Evolutionary conservation across 331 rosid species (phyloP).

Genomic region (Ulmus americana): DNA sequence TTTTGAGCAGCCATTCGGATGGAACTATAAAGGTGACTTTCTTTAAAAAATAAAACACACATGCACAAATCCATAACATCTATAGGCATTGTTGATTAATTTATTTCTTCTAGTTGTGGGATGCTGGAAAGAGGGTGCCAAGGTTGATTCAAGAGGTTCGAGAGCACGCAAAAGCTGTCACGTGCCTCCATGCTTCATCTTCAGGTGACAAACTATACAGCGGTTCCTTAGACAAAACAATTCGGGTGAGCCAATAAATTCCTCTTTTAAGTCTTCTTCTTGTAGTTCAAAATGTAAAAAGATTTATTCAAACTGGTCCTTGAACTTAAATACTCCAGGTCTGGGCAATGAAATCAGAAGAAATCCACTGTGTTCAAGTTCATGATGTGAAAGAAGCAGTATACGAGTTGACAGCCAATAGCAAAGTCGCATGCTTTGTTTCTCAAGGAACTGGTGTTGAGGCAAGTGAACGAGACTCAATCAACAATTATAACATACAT

Average conservation of each 20-base stretch:
- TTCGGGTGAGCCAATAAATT: slow-evolving; percentile 47
- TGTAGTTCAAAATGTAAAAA: neutral
- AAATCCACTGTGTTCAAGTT: slow-evolving; percentile 58
- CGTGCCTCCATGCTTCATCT: slow-evolving; percentile 50
- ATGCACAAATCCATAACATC: neutral
- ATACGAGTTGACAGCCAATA: slow-evolving; percentile 54
- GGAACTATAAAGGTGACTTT: slow-evolving; percentile 79
- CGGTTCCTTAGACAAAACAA: slow-evolving; percentile 84
- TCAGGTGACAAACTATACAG: slow-evolving; percentile 67
- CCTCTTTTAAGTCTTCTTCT: neutral
- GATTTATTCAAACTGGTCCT: neutral
- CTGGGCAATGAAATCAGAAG: slow-evolving; percentile 63
- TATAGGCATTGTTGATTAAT: neutral
- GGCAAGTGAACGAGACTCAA: slow-evolving; percentile 37
- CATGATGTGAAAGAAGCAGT: slow-evolving; percentile 78
- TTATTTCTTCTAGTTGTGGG: slow-evolving; percentile 66
- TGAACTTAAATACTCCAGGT: slow-evolving; percentile 21
- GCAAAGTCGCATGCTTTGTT: slow-evolving; percentile 58
- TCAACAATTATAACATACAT: slow-evolving; percentile 11
- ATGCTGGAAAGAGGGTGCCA: slow-evolving; percentile 51
- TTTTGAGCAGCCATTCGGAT: slow-evolving; percentile 86
- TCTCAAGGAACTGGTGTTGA: slow-evolving; percentile 83
- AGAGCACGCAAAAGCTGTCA: slow-evolving; percentile 81
- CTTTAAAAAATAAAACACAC: slow-evolving; percentile 1
- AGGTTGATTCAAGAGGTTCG: slow-evolving; percentile 73